Base-by-base conservation (phyloP, 768 basidiomycete species). In the Hortiboletus campestris region DNA sequence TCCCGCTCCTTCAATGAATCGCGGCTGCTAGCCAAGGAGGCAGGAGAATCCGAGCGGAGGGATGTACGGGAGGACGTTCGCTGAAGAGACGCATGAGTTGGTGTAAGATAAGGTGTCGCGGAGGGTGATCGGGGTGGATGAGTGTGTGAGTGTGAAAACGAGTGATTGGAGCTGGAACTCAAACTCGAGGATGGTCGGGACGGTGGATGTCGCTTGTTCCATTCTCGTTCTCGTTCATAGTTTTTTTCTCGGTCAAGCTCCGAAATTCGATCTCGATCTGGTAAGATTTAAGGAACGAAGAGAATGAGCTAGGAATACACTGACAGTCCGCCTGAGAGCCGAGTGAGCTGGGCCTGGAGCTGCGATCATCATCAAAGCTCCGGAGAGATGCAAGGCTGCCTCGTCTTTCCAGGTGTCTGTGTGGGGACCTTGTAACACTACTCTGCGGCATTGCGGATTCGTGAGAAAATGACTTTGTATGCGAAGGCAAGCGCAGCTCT, bases 251-350 rank as follows among this genome's bases (percentile, higher is more conserved):
- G 66, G 51, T 78, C 77, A 22, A 75, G 51, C 44, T 80, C 80
- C 38, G 64, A 65, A 6, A 72, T 63, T 35, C 73, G 73, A 40
- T 83, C 82, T 45, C 67, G 73, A 66, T 80, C 84, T 84, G 55
- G 22, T 10, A 51, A 62, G 46, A 20, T 14, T 13, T 44, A 25
- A 51, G 49, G 35, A 41, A 31, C 20, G 14, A 31, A 38, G 29
- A 19, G 16, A 46, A 43, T 43, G 50, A 59, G 51, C 16, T 20
- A 22, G 17, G 35, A 28, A 35, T 22, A 44, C 22, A 70, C 82
- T 68, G 60, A 85, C 84, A 74, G 29, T 84, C 81, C n/a, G 77
- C 71, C 55, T 78, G 77, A 36, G 83, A 85, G 56, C 73, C 69
- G 12, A 73, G 51, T 0, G 82, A 82, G 43, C 76, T 80, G 22